phyloP scores from a whole-genome alignment of 768 basidiomycete genomes.

The Hortiboletus flavorubellus region DNA sequence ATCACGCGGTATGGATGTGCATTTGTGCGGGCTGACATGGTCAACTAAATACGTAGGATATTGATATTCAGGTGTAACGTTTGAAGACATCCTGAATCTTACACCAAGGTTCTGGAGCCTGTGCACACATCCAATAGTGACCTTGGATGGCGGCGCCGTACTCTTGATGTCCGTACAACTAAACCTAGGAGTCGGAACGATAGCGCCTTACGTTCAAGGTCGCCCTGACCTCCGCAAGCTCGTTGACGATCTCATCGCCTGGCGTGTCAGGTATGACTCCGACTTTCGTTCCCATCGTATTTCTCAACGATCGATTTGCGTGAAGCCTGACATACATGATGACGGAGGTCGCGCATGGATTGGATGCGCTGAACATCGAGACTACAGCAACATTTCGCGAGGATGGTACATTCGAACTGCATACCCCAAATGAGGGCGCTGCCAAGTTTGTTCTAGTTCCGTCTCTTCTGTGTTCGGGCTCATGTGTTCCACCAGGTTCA shows the following conservation, averaged over 20 bases:
- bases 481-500: background rate
- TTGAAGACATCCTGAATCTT: background rate
- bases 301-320: background rate
- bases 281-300: background rate
- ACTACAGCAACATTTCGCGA: background rate
- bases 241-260: background rate
- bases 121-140: background rate
- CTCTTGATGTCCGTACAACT: background rate
- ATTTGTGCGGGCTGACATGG: background rate
- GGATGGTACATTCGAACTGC: background rate
- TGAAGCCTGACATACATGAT: background rate
- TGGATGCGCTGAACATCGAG: background rate
- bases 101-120: background rate
- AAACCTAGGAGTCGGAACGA: background rate
- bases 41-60: background rate
- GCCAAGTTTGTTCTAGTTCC: background rate
- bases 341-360: background rate
- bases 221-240: slow-evolving; percentile 1
- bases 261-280: background rate
- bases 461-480: background rate
- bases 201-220: background rate
- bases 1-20: background rate
- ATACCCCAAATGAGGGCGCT: background rate
- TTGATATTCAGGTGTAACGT: background rate
- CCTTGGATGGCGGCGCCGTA: background rate